phyloP scores from a whole-genome alignment of 345 rosid genomes.

The Salix brachista region DNA sequence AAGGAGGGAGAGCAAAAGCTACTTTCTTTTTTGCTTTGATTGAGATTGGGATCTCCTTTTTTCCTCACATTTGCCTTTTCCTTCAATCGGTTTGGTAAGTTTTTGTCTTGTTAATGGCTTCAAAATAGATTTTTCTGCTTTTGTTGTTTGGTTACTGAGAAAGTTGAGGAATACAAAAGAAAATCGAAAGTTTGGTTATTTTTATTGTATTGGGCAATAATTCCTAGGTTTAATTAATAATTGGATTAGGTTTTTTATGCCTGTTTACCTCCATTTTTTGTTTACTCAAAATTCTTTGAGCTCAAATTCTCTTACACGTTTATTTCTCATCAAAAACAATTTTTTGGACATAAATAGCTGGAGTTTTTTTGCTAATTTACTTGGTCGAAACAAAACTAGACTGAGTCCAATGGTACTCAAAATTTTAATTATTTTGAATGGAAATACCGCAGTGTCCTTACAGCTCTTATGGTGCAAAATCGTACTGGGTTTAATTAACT shows the following conservation, averaged over 20 bases:
- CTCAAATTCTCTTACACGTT: neutral
- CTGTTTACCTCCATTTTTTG: too few relatives aligned
- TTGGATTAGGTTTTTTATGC: neutral
- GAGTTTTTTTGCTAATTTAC: neutral
- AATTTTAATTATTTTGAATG: neutral
- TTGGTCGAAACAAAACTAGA: neutral
- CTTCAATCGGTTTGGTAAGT: conserved; percentile 3
- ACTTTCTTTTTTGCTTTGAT: neutral
- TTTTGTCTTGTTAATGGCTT: neutral
- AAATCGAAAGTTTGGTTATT: neutral
- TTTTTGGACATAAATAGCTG: neutral
- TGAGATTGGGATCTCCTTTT: neutral
- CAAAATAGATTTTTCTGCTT: neutral
- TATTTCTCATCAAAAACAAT: neutral
- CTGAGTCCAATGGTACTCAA: neutral
- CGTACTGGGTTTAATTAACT: neutral
- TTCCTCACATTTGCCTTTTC: neutral
- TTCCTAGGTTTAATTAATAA: neutral
- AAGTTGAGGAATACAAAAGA: neutral
- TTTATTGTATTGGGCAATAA: neutral
- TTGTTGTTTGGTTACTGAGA: neutral
- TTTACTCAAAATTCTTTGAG: too few relatives aligned
- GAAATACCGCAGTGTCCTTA: neutral
- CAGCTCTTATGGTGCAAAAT: neutral
- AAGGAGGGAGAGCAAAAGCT: neutral